These are phyloP conservation scores for Seminavis robusta DNA, from an alignment of 108 stramenopile species.

Conservation along the genomic window DNA sequence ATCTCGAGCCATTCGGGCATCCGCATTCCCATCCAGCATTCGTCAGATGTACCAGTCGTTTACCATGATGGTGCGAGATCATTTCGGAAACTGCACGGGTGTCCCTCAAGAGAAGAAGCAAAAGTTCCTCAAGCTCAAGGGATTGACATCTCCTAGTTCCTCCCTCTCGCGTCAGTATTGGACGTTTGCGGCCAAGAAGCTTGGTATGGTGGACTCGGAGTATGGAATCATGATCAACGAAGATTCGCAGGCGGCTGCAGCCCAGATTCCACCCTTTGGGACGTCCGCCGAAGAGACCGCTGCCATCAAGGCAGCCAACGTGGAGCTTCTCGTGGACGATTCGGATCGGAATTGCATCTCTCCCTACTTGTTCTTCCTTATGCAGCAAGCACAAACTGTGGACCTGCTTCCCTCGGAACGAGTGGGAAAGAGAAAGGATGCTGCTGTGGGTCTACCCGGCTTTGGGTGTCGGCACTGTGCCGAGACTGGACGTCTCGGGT, in stretches of 20 bases:
- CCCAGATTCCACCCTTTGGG: too few species aligned
- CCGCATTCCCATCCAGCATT: slow-evolving; percentile 36
- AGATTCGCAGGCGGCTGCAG: too few species aligned
- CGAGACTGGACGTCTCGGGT: slow-evolving; percentile 6
- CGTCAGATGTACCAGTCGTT: slow-evolving; percentile 45
- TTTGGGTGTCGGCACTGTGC: slow-evolving; percentile 39
- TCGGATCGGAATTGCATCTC: slow-evolving; percentile 14
- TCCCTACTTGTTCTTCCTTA: slow-evolving; percentile 24
- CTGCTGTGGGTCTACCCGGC: slow-evolving; percentile 33
- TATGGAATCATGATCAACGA: slow-evolving; percentile 25
- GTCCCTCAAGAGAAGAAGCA: slow-evolving; percentile 12
- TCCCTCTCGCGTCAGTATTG: slow-evolving; percentile 38
- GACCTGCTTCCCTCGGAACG: slow-evolving; percentile 17
- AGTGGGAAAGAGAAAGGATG: slow-evolving; percentile 24
- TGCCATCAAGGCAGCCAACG: too few species aligned
- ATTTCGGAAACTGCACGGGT: slow-evolving; percentile 36
- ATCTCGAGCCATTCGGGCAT: slow-evolving; percentile 26
- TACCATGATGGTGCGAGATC: slow-evolving; percentile 51
- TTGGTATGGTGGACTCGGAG: slow-evolving; percentile 35
- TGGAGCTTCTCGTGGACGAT: slow-evolving; percentile 16
- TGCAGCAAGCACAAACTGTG: slow-evolving; percentile 24
- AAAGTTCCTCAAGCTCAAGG: slow-evolving; percentile 22
- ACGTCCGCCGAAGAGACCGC: too few species aligned
- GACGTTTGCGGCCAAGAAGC: slow-evolving; percentile 33
- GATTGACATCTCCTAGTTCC: slow-evolving; percentile 32